Evolutionary conservation across 1,284 basidiomycete species (phyloP).

Genomic region (Ceratobasidium sp.): DNA sequence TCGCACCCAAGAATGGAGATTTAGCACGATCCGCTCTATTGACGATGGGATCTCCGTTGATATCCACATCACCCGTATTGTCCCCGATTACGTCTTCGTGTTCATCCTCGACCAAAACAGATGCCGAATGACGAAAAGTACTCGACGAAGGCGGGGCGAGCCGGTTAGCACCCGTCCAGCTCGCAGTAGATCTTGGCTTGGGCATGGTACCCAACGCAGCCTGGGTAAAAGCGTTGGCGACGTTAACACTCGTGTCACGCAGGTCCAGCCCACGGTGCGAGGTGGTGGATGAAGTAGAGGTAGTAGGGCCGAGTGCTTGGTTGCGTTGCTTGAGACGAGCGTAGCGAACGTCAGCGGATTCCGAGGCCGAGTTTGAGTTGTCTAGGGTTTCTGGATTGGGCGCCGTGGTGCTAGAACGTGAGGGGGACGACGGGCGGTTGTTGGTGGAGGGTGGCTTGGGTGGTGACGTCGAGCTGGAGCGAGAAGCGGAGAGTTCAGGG

Average conservation of each 20-base stretch:
- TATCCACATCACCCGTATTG: constrained; percentile 43
- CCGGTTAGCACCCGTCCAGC: constrained; percentile 43
- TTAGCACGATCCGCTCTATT: constrained; percentile 45
- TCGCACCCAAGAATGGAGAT: constrained; percentile 46
- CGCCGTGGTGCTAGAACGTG: constrained; percentile 48
- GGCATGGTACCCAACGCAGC: constrained; percentile 61
- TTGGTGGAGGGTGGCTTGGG: constrained; percentile 62
- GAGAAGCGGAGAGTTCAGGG: constrained; percentile 60
- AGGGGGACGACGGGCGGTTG: constrained; percentile 46
- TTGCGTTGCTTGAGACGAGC: constrained; percentile 69
- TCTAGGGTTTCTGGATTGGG: constrained; percentile 46
- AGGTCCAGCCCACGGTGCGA: constrained; percentile 12
- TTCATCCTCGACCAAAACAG: constrained; percentile 27
- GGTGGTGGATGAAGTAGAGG: constrained; percentile 23
- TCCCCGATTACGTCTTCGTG: constrained; percentile 7
- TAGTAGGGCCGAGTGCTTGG: constrained; percentile 59
- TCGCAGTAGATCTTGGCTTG: constrained; percentile 23
- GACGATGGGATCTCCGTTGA: constrained; percentile 41
- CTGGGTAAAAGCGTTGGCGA: constrained; percentile 82
- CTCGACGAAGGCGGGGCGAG: constrained; percentile 49
- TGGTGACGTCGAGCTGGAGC: constrained; percentile 66
- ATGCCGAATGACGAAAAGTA: constrained; percentile 9
- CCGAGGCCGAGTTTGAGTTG: constrained; percentile 49
- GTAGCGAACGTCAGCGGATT: constrained; percentile 65
- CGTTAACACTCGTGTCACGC: constrained; percentile 81